Percentiles rank a stretch among this genome's conserved stretches.
Conservation (phyloP, 2,329 filamentous ascomycete species). For the Rhytidhysteron rufulum region DNA sequence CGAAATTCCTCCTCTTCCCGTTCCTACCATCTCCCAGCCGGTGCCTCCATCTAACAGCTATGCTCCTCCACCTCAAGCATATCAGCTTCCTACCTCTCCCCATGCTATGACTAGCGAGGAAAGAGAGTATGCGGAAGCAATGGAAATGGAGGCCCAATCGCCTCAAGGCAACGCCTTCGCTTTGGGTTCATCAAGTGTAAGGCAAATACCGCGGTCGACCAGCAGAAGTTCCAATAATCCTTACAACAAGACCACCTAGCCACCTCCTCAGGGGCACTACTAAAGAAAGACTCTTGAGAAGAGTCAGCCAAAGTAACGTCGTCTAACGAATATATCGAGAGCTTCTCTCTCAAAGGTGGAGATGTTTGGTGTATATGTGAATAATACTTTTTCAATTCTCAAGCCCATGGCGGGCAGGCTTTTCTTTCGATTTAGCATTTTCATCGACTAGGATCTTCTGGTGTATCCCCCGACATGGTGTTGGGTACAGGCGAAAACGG, state of each 20-base stretch:
- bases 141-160: conserved; percentile 2
- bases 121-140: conserved; percentile 22
- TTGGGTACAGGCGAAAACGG: too few species aligned
- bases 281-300: too few species aligned
- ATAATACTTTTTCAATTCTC: too few species aligned
- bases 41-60: conserved; percentile 14
- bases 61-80: conserved; percentile 16
- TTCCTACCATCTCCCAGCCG: conserved; percentile 19
- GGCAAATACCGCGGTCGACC: conserved; percentile 4
- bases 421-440: too few species aligned
- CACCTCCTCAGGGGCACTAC: conserved; percentile 39
- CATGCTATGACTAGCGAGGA: conserved; percentile 28
- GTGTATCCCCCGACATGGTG: too few species aligned
- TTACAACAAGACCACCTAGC: conserved; percentile 3
- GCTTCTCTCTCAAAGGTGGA: too few species aligned
- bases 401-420: too few species aligned
- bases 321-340: too few species aligned
- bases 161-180: conserved; percentile 8
- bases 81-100: conserved; percentile 26
- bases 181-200: conserved; percentile 3
- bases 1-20: conserved; percentile 26
- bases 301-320: too few species aligned
- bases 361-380: too few species aligned
- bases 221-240: conserved; percentile 12
- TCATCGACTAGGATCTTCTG: too few species aligned